Evolutionary conservation across 2,329 filamentous ascomycete genomes (phyloP), one percentile per base, ranked within the genome.

Genomic region (Curvularia sp.): DNA sequence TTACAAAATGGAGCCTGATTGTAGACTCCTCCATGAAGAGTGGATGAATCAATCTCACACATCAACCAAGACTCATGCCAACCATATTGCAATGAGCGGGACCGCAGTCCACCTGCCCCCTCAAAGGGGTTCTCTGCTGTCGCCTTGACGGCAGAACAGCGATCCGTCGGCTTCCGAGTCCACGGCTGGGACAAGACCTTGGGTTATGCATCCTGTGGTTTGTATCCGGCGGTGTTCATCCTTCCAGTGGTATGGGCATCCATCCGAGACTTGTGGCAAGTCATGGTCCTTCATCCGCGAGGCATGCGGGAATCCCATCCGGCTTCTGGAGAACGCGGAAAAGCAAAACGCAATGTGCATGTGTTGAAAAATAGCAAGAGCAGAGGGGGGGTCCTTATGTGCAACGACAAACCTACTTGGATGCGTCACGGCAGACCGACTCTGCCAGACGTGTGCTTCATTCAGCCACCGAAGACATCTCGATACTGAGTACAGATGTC

Each of bases 401-500:
- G 53, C 55, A 47, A 56, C 59, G 66, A 73, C 71, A 75, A 75
- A 74, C 72, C 71, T 74, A 63, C 54, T 57, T 49, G 50, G 28
- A 27, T 28, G 32, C 41, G 59, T 68, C 58, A 51, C 36, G 59
- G 60, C 59, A 67, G 59, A 64, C 62, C 36, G 19, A 59, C 65
- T 67, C 64, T 60, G 59, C 61, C 50, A 45, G 36, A 59, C 42
- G 38, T 47, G 30, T 32, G 47, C 45, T 49, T 61, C 62, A 50
- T 74, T 77, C 74, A 77, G 57, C 74, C 72, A 46, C 69, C 70
- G 21, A 68, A 61, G 55, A 64, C 70, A 55, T 71, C 69, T 48
- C 71, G 70, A 68, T 72, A 74, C 56, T 73, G 65, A 36, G 66
- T 64, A 47, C 73, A 72, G 59, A 77, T 71, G 42, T 75, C 74